Base-by-base conservation (phyloP, 805 yeast species). In the Candida golubevii region DNA sequence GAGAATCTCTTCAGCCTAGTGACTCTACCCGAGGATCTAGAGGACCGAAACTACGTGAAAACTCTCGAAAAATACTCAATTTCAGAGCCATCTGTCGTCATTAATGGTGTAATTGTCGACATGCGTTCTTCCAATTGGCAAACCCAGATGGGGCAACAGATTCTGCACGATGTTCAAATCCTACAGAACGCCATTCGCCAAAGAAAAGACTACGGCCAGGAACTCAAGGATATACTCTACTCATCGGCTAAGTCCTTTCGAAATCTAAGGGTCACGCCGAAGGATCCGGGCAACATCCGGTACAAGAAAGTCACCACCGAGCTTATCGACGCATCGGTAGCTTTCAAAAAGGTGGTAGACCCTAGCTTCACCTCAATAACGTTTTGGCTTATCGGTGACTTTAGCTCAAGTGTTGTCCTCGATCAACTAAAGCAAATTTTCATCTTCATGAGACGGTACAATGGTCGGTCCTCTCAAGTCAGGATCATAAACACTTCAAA, bases 41-140 rank as follows among this genome's bases (percentile, higher is more conserved):
- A 52, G 28, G 49, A 52, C 13, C 47, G 43, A 7, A 44, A 56
- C 4, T 61, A 60, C 44, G 36, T 52, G 45, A 50, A 46, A 9
- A 55, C 66, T 7, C 57, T 66, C 10, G 41, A 51, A 10, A 55
- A 46, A 33, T 65, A 59, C 39, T 71, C 75, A 6, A 61, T 82
- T 26, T 54, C 55, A 0, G 58, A 60, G 1, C 82, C 91, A 0
- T 61, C 76, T 0, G 65, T 88, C 4, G 72, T 88, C 39, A 78
- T 80, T 27, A 85, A 91, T 61, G 98, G 98, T 36, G 81, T 82
- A 7, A 73, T 85, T 13, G 65, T 70, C 46, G 74, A 72, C 3
- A 70, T 83, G 51, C 68, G 64, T 32, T 63, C 69, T 5, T 58
- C 72, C 1, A 67, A 72, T 4, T 84, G 88, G 85, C 80, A 80